Evolutionary conservation across 805 yeast genomes (phyloP), one percentile per base, ranked within the genome.

Genomic region (Yarrowia yakushimensis): DNA sequence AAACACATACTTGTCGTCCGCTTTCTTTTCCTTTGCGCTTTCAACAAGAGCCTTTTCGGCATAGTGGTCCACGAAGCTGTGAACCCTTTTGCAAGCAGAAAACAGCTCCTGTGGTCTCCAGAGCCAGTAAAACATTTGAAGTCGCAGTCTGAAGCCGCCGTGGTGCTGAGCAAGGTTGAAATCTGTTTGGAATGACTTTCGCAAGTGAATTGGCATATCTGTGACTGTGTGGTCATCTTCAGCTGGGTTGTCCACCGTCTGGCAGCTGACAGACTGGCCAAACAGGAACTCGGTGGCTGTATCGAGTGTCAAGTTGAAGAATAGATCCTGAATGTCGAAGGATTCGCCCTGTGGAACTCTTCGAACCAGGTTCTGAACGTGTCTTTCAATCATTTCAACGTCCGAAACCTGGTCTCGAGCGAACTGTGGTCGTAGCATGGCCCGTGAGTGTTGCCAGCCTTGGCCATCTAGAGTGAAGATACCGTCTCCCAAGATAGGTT

Each of bases 1-100:
- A 69, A 81, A 81, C 9, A 79, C 76, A 65, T 79, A 81, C n/a
- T 78, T 74, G 41, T 73, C 79, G 34, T 73, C 62, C 0, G 20
- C 12, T 30, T 28, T 0, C 25, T 63, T 43, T 10, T 43, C 42
- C 11, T 65, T 50, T 13, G 22, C 37, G 4, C 37, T 33, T 28
- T 66, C 66, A 46, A 78, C 69, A 4, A 48, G 55, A 20, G 80
- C 82, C 50, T 67, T 67, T 27, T 72, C 59, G 25, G 78, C 82
- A 65, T 76, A 79, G 62, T 67, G 71, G 64, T 79, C 76, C 20
- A 78, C 76, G 70, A 72, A 72, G 18, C 63, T 66, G 50, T 73
- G 72, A 23, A 76, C 76, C 2, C 64, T 68, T 73, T 25, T 73
- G 63, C 15, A 69, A 68, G 61, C 73, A 68, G 66, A 77, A 78